These are phyloP conservation scores for Cryomyces antarcticus DNA, from an alignment of 495 filamentous ascomycete genomes.

Conservation along the genomic window DNA sequence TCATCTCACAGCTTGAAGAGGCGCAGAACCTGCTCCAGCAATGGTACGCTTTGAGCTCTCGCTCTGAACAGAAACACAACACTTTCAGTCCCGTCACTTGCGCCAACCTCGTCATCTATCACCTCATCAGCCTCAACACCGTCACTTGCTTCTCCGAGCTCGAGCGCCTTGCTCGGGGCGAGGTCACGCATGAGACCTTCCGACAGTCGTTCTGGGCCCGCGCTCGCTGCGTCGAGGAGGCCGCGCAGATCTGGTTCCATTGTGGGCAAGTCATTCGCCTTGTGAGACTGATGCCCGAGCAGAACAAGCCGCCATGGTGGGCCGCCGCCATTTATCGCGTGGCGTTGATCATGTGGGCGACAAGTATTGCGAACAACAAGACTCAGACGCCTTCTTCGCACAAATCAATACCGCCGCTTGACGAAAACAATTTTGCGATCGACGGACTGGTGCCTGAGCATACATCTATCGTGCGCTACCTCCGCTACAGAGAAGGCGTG, in stretches of 20 bases:
- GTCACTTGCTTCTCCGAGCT: slow-evolving; percentile 5
- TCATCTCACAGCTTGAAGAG: neutral
- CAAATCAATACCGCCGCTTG: slow-evolving; percentile 1
- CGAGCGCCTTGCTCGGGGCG: slow-evolving; percentile 4
- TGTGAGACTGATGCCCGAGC: slow-evolving; percentile 9
- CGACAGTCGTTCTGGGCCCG: slow-evolving; percentile 2
- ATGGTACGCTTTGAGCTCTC: slow-evolving; percentile 1
- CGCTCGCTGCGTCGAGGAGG: slow-evolving; percentile 1
- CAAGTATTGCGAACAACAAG: slow-evolving; percentile 16
- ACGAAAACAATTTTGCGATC: slow-evolving; percentile 6
- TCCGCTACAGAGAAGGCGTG: slow-evolving; percentile 20
- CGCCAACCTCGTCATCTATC: slow-evolving; percentile 7
- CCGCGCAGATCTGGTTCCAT: slow-evolving; percentile 4
- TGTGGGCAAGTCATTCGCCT: slow-evolving; percentile 6
- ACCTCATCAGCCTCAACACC: slow-evolving; percentile 7
- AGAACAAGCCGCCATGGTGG: slow-evolving; percentile 32
- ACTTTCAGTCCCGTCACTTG: neutral
- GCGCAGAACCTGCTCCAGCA: slow-evolving; percentile 1
- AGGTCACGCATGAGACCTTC: slow-evolving; percentile 3
- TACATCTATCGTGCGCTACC: slow-evolving; percentile 16
- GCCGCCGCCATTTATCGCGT: slow-evolving; percentile 31
- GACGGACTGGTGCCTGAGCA: slow-evolving; percentile 19
- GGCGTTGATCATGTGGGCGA: slow-evolving; percentile 28
- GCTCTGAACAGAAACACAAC: neutral
- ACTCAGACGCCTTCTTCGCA: slow-evolving; percentile 1